These are phyloP conservation scores for Sordariomycetes sp. DNA, from an alignment of 2,329 filamentous ascomycete genomes.

Conservation along the genomic window DNA sequence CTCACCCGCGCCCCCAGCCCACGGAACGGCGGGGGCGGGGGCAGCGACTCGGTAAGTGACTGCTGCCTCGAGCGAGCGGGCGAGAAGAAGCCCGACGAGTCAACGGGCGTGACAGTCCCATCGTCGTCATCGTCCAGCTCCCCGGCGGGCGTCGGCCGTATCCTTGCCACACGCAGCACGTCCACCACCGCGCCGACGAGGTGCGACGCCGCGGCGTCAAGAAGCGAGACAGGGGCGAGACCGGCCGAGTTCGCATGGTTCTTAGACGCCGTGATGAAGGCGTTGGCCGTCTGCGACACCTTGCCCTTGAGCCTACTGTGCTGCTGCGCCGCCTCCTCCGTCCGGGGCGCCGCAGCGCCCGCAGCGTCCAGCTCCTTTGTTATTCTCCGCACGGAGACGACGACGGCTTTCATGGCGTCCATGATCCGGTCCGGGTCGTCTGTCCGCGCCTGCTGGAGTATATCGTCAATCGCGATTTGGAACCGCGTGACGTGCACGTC, in stretches of 20 bases:
- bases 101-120: constrained; percentile 48
- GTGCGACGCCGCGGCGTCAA: constrained; percentile 89
- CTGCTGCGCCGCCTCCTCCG: constrained; percentile 38
- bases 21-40: constrained; percentile 42
- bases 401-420: constrained; percentile 76
- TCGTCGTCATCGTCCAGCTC: constrained; percentile 65
- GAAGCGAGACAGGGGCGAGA: constrained; percentile 79
- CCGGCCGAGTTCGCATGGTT: constrained; percentile 76
- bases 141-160: constrained; percentile 58
- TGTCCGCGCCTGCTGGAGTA: constrained; percentile 63
- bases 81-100: constrained; percentile 57
- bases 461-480: constrained; percentile 85
- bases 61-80: constrained; percentile 30
- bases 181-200: constrained; percentile 78
- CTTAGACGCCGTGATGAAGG: constrained; percentile 86
- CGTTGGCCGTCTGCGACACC: constrained; percentile 89
- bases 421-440: constrained; percentile 65
- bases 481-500: constrained; percentile 92
- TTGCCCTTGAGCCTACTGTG: constrained; percentile 61
- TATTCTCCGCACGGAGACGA: constrained; percentile 71
- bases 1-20: constrained; percentile 46
- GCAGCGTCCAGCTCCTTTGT: constrained; percentile 64
- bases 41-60: constrained; percentile 17
- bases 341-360: constrained; percentile 18
- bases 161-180: constrained; percentile 70